phyloP scores from a whole-genome alignment of 768 basidiomycete genomes.

The Roridomyces roridus region DNA sequence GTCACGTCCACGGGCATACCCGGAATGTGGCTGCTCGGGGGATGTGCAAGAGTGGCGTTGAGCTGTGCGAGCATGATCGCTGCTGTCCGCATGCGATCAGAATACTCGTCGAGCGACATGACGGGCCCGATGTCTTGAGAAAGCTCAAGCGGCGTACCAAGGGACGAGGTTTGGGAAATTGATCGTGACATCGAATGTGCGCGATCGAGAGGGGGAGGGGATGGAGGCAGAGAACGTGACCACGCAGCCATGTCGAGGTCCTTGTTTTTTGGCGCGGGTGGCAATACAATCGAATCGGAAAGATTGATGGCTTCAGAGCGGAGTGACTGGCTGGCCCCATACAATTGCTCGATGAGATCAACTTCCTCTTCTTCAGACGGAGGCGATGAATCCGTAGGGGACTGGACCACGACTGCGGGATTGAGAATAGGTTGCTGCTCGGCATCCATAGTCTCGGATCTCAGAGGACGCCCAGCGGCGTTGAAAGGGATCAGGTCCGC shows the following conservation, averaged over 20 bases:
- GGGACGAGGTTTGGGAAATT: constrained; percentile 2
- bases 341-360: constrained; percentile 95
- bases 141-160: constrained; percentile 15
- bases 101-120: constrained; percentile 95
- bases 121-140: constrained; percentile 31
- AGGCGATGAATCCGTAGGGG: constrained; percentile 25
- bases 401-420: constrained; percentile 24
- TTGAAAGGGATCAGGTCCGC: constrained; percentile 58
- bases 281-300: constrained; percentile 84
- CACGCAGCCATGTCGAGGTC: constrained; percentile 88
- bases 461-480: constrained; percentile 27
- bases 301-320: constrained; percentile 76
- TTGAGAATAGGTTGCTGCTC: constrained; percentile 32
- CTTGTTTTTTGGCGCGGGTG: constrained; percentile 84
- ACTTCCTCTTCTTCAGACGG: constrained; percentile 81
- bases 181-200: constrained; percentile 22
- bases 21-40: constrained; percentile 10
- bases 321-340: constrained; percentile 78
- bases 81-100: constrained; percentile 97
- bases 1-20: constrained; percentile 23
- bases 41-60: constrained; percentile 72
- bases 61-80: constrained; percentile 98
- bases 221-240: constrained; percentile 63
- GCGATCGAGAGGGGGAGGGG: constrained; percentile 25
- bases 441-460: constrained; percentile 30